Percentiles rank a stretch among this genome's conserved stretches.
phyloP scores from a whole-genome alignment of 2,329 filamentous ascomycete species.

The Byssothecium circinans region DNA sequence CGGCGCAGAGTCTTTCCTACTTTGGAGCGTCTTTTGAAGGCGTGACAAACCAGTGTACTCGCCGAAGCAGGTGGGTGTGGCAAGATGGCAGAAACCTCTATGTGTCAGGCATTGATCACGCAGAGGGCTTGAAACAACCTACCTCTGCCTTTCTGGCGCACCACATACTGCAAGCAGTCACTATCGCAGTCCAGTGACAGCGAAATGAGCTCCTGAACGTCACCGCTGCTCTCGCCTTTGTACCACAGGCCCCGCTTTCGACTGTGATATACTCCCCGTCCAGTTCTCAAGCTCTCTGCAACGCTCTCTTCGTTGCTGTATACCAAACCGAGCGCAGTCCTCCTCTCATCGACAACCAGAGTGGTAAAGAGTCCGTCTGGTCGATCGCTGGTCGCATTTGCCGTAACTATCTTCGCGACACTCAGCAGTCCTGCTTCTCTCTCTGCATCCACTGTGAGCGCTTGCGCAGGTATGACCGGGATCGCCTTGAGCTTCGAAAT shows the following conservation, averaged over 20 bases:
- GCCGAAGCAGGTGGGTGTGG: conserved; percentile 91
- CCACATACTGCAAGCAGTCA: conserved; percentile 87
- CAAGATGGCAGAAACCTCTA: conserved; percentile 84
- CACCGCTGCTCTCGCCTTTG: conserved; percentile 92
- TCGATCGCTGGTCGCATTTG: conserved; percentile 78
- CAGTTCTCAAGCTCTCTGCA: conserved; percentile 78
- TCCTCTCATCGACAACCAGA: conserved; percentile 85
- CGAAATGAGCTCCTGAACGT: conserved; percentile 84
- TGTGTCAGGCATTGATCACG: conserved; percentile 7
- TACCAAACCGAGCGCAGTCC: conserved; percentile 81
- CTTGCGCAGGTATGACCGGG: conserved; percentile 72
- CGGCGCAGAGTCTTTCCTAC: conserved; percentile 80
- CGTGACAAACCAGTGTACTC: conserved; percentile 77
- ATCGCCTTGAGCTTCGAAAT: conserved; percentile 56
- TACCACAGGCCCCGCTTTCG: conserved; percentile 94
- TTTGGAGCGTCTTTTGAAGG: conserved; percentile 82
- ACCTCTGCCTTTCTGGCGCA: conserved; percentile 81
- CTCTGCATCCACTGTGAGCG: conserved; percentile 67
- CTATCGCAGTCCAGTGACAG: conserved; percentile 90
- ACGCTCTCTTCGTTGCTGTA: conserved; percentile 95
- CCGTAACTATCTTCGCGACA: conserved; percentile 70
- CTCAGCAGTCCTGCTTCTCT: conserved; percentile 63
- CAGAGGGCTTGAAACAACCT: conserved; percentile 14
- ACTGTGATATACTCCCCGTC: conserved; percentile 89
- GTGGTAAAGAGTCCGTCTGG: conserved; percentile 84